Conservation (phyloP, 192 early-diverging fungal species). For the Coemansia sp. region DNA sequence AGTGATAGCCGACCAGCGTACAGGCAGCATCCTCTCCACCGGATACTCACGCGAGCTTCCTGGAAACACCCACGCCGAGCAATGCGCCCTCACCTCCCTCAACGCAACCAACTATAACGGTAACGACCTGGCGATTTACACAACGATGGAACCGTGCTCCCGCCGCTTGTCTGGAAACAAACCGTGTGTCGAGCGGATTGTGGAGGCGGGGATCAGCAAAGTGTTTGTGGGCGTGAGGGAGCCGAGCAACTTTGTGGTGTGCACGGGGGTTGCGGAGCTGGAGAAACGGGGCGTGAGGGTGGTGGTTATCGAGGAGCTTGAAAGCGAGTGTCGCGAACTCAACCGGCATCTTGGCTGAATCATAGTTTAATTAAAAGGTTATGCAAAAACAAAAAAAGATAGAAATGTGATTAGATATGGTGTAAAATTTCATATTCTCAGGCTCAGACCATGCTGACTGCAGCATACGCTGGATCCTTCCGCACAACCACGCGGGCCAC, state of each 20-base stretch:
- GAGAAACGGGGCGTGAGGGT: slow-evolving; percentile 67
- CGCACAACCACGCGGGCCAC: no score
- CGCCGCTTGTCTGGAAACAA: slow-evolving; percentile 78
- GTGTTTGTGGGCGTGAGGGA: slow-evolving; percentile 86
- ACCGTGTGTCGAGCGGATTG: slow-evolving; percentile 70
- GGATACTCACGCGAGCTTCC: slow-evolving; percentile 92
- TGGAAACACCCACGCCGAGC: slow-evolving; percentile 98
- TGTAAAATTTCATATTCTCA: no score
- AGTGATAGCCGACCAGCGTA: slow-evolving; percentile 47
- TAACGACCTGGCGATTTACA: slow-evolving; percentile 58
- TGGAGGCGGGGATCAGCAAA: slow-evolving; percentile 56
- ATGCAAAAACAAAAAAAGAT: neutral
- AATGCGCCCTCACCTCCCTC: slow-evolving; percentile 63
- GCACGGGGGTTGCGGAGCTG: slow-evolving; percentile 71
- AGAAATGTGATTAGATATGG: no score
- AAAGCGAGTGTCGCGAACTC: slow-evolving; percentile 66
- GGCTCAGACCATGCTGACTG: no score
- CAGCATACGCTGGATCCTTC: no score
- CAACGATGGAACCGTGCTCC: slow-evolving; percentile 98
- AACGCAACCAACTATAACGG: neutral
- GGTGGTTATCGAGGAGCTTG: slow-evolving; percentile 64
- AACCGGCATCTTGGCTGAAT: slow-evolving; percentile 55
- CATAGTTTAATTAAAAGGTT: neutral
- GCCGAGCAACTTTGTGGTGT: slow-evolving; percentile 83
- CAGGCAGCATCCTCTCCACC: slow-evolving; percentile 61